Evolutionary conservation across 192 early-diverging fungal species (phyloP), one percentile per base, ranked within the genome.

Genomic region (Coemansia sp.): DNA sequence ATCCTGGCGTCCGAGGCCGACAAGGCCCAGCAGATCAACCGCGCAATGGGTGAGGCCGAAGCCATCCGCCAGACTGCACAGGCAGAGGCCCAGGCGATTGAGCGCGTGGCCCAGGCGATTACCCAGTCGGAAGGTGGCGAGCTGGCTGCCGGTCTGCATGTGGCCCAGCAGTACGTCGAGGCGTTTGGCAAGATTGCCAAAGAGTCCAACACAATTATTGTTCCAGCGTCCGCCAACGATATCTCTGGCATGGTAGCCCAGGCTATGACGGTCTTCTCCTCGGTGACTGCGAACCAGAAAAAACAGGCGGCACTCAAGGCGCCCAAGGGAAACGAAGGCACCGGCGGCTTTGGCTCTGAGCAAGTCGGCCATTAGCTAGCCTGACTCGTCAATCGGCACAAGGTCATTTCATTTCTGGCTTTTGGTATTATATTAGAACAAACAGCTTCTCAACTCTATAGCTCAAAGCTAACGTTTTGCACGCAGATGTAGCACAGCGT

Each of bases 151-250:
- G 85, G 93, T 2, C 81, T 98, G 63, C 89, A 90, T 21, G 88
- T 98, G 19, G 96, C 96, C 22, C 95, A 98, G 72, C 93, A 94
- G 79, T 98, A 97, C 68, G 94, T 98, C 54, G 92, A 96, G 41
- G 91, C 93, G 7, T 97, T 97, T 81, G 91, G 88, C 14, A 80
- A 86, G 62, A 83, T 98, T 53, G 96, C 96, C 38, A 98, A 98
- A 79, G 87, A 97, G 73, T 80, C 87, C 29, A 97, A 88, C 37
- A 93, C 96, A 0, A 85, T 97, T 15, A 87, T 98, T 43, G 86
- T 98, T 12, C 96, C 96, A 3, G 84, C 89, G 23, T 86, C 88
- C 37, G 87, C 92, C 19, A 86, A 85, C 37, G 93, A 98, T 65
- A 88, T 91, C 6, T 88, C 89, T 5, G 81, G 86, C 15, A 95